Percentiles rank a stretch among this genome's conserved stretches.
phyloP scores from a whole-genome alignment of 805 yeast genomes.

The Pichia californica region DNA sequence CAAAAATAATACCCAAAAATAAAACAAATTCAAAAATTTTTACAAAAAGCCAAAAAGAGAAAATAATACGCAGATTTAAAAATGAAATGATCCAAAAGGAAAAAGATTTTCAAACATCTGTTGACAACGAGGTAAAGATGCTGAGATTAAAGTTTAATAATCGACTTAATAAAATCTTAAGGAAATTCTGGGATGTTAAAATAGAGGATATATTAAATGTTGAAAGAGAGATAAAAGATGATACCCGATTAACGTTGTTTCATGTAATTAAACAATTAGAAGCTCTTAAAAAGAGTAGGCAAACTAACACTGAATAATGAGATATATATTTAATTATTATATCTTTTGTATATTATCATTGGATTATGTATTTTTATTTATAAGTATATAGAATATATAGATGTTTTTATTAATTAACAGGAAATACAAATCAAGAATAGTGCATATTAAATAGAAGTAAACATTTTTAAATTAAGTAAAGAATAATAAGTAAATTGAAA shows the following conservation, averaged over 20 bases:
- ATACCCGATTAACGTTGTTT: conserved; percentile 20
- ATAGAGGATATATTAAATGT: conserved; percentile 37
- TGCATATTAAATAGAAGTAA: background rate
- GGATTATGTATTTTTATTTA: too few species aligned
- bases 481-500: background rate
- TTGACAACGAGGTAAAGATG: conserved; percentile 25
- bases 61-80: conserved; percentile 27
- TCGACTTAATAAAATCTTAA: conserved; percentile 40
- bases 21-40: conserved; percentile 10
- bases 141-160: conserved; percentile 30
- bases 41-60: conserved; percentile 33
- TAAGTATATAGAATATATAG: too few species aligned
- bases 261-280: conserved; percentile 27
- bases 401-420: too few species aligned
- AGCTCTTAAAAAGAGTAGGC: background rate
- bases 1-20: background rate
- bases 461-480: background rate
- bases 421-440: too few species aligned
- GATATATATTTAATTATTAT: too few species aligned
- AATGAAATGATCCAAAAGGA: conserved; percentile 17
- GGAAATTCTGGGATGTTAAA: conserved; percentile 44
- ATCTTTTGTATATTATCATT: too few species aligned
- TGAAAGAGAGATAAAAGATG: conserved; percentile 35
- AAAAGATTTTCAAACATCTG: conserved; percentile 11
- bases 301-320: too few species aligned